Base-by-base conservation (phyloP, 352 stramenopile species). In the Globisporangium cylindrosporum region DNA sequence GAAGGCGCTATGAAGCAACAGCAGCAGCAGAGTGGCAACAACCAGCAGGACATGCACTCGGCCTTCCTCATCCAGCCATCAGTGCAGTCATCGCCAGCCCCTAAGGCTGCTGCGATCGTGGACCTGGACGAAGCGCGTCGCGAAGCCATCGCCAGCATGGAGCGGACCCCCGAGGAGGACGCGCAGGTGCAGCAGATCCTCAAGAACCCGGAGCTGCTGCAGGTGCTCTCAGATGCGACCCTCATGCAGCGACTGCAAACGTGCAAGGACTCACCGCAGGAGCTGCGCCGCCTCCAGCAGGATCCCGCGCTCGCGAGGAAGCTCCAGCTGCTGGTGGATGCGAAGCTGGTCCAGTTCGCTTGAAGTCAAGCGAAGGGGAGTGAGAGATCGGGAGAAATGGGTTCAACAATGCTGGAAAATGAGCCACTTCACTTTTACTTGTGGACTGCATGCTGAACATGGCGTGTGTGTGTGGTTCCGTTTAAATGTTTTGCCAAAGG, bases 101-200 rank as follows among this genome's bases (percentile, higher is more conserved):
- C 34, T 9, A 38, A 38, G 34, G 34, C 34, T 38, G 7, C 34
- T 48, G 64, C 75, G 1, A 91, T 91, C n/a, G 78, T 90, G 25
- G 85, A 93, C 22, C 41, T 90, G 57, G 78, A 91, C 38, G 77
- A 80, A 9, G 65, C 66, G 12, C 73, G 81, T n/a, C 84, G 78
- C 20, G 53, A 84, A 15, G 84, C 84, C 9, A 83, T 93, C 51
- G 75, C 73, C n/a, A 73, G 64, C 25, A 92, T 92, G 82, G 54
- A 78, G 62, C 78, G 78, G 5, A 72, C 81, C 5, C 74, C 79
- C 0, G 73, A 84, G 34, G 86, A 94, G 70, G 84, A 94, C 36
- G 72, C 71, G 51, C 81, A 93, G 63, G 81, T 93, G 41, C 81
- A 93, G 67, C 63, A 63, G 20, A 90, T 94, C 41, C 66, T 93